Conservation (phyloP, 352 stramenopile genomes). For the Phytopythium helicoides region DNA sequence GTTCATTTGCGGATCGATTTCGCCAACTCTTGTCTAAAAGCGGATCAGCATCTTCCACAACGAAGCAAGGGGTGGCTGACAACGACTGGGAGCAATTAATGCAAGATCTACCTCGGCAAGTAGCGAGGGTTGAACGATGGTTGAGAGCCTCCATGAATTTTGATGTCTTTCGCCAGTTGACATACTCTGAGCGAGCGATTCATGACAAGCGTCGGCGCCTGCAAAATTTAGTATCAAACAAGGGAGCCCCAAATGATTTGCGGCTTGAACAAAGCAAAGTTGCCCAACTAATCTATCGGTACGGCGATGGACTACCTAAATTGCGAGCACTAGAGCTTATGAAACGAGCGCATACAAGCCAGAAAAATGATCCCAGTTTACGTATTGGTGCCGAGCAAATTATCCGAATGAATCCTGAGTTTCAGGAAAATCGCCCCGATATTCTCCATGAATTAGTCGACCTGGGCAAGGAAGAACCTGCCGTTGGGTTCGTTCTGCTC, state of each 20-base stretch:
- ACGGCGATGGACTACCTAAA: too few species aligned
- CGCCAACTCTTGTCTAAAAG: background rate
- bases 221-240: background rate
- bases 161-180: constrained; percentile 23
- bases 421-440: too few species aligned
- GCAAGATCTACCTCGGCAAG: constrained; percentile 7
- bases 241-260: too few species aligned
- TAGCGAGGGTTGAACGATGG: constrained; percentile 23
- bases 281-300: too few species aligned
- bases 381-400: background rate
- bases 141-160: constrained; percentile 22
- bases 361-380: too few species aligned
- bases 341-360: too few species aligned
- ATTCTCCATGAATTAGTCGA: too few species aligned
- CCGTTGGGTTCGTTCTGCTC: too few species aligned
- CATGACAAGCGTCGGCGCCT: constrained; percentile 29
- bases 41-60: background rate
- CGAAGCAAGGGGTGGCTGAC: background rate
- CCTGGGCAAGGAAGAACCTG: too few species aligned
- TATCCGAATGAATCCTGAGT: background rate
- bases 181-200: constrained; percentile 20
- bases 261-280: too few species aligned
- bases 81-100: constrained; percentile 1
- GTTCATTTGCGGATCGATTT: constrained; percentile 19
- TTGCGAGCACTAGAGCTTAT: background rate